Base-by-base conservation (phyloP, 768 basidiomycete genomes). In the Russula ochroleuca region DNA sequence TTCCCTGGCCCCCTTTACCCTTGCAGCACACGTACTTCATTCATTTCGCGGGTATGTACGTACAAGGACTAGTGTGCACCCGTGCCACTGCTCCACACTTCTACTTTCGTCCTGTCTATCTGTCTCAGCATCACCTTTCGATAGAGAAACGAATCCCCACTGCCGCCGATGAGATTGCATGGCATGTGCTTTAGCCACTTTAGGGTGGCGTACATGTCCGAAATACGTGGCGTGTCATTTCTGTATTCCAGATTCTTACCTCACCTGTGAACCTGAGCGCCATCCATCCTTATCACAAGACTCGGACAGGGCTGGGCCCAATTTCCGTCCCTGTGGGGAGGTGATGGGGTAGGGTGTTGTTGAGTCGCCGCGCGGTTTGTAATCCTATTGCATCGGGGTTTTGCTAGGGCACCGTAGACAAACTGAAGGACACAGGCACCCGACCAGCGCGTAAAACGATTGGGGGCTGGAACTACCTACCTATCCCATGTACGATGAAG, bases 31-130 rank as follows among this genome's bases (percentile, higher is more conserved):
- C n/a, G 41, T 21, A 33, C n/a, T n/a, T n/a, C 33, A 57, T 47
- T 47, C 11, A 35, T 23, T 47, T 21, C 17, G 21, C 15, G n/a
- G 21, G 19, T 23, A 35, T 23, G 23, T 50, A 50, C 57, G 37
- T 49, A 59, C 48, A 59, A 28, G 57, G 33, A 35, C 33, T 48
- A 48, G 33, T 21, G 40, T 28, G 41, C 54, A 57, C 31, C 19
- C n/a, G 2, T 17, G 14, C 47, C 43, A 48, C 35, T 7, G 45
- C 57, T 57, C 47, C 43, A 58, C 47, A 21, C 25, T 50, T 56
- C 15, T 28, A 28, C 9, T 17, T 21, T 48, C 5, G 17, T 31
- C 15, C 28, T 51, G 15, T 21, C n/a, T 48, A 25, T 35, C 31
- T 48, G 28, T 35, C 31, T 48, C 28, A n/a, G 15, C 23, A 48